Evolutionary conservation across 1,284 basidiomycete genomes (phyloP).

Genomic region (Irpex rosettiformis): DNA sequence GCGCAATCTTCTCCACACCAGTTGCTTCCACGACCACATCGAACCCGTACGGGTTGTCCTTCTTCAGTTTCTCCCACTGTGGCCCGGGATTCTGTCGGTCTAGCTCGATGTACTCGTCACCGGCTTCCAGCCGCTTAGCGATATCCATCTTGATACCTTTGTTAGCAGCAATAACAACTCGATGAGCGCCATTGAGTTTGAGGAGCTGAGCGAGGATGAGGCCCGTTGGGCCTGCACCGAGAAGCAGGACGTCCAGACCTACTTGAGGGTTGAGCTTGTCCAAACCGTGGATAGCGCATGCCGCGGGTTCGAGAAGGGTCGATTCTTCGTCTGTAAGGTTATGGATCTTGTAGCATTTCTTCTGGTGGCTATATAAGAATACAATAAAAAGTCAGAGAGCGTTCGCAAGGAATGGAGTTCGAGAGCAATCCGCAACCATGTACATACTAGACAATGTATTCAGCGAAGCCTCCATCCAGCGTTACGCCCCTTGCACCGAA

Average conservation of each 20-base stretch:
- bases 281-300: slow-evolving; percentile 62
- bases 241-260: slow-evolving; percentile 51
- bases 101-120: slow-evolving; percentile 56
- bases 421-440: neutral
- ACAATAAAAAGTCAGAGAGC: neutral
- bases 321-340: slow-evolving; percentile 60
- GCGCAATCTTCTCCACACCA: slow-evolving; percentile 53
- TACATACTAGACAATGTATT: slow-evolving; percentile 49
- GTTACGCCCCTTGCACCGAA: slow-evolving; percentile 52
- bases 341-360: slow-evolving; percentile 56
- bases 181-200: slow-evolving; percentile 50
- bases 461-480: slow-evolving; percentile 55
- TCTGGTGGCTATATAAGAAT: slow-evolving; percentile 26
- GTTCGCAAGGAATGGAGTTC: neutral
- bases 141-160: slow-evolving; percentile 60
- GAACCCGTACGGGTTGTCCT: slow-evolving; percentile 59
- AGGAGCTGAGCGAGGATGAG: slow-evolving; percentile 60
- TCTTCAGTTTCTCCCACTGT: slow-evolving; percentile 56
- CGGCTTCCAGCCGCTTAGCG: slow-evolving; percentile 48
- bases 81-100: slow-evolving; percentile 45
- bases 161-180: slow-evolving; percentile 49
- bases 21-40: slow-evolving; percentile 64
- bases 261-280: slow-evolving; percentile 55
- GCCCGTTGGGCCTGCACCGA: slow-evolving; percentile 51
- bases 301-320: slow-evolving; percentile 57